These are phyloP conservation scores for Penicillium argentinense DNA, from an alignment of 495 filamentous ascomycete species.

Conservation along the genomic window DNA sequence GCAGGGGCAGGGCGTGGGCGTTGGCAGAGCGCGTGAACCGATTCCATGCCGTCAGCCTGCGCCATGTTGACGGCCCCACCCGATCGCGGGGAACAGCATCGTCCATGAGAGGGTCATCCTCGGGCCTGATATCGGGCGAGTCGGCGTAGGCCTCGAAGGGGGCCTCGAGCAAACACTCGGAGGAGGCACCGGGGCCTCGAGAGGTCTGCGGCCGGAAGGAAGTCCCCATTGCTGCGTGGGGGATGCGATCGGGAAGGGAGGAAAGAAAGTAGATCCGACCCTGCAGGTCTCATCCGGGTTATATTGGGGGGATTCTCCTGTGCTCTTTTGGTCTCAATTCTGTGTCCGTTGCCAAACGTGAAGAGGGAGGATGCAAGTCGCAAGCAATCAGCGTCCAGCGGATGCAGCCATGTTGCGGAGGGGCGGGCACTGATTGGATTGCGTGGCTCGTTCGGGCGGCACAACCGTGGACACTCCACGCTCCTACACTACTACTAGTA, in stretches of 20 bases:
- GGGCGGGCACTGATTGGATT: conserved; percentile 19
- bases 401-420: conserved; percentile 17
- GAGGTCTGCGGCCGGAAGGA: conserved; percentile 5
- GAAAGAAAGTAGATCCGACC: neutral
- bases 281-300: too few species aligned
- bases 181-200: neutral
- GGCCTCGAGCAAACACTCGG: conserved; percentile 13
- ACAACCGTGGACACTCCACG: too few species aligned
- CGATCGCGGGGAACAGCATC: conserved; percentile 7
- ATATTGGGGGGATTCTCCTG: too few species aligned
- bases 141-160: conserved; percentile 23
- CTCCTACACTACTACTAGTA: too few species aligned
- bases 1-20: conserved; percentile 23
- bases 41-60: conserved; percentile 15
- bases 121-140: conserved; percentile 7
- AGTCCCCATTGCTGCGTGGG: conserved; percentile 4
- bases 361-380: too few species aligned
- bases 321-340: too few species aligned
- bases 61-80: conserved; percentile 21
- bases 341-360: too few species aligned
- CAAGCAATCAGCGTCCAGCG: conserved; percentile 3
- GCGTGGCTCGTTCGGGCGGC: neutral
- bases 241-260: neutral
- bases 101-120: conserved; percentile 5
- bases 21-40: conserved; percentile 8